Conservation (phyloP, 805 yeast genomes). For the Candida montana region DNA sequence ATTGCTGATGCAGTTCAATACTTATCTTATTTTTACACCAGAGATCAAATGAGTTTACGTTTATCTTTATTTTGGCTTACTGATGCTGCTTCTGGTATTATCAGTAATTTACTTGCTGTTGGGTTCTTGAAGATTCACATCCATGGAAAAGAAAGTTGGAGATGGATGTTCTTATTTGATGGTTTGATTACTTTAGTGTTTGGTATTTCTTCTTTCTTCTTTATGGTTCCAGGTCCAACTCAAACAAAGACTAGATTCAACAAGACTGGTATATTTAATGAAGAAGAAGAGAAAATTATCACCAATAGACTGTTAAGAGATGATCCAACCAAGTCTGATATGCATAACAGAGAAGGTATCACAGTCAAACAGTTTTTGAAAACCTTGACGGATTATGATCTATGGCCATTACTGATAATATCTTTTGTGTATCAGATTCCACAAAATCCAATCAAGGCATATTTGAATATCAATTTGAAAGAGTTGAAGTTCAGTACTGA, state of each 20-base stretch:
- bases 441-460: constrained; percentile 31
- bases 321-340: constrained; percentile 60
- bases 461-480: constrained; percentile 45
- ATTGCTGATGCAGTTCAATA: constrained; percentile 61
- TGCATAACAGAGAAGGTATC: constrained; percentile 56
- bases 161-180: constrained; percentile 61
- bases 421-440: constrained; percentile 41
- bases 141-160: constrained; percentile 42
- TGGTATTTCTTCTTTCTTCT: constrained; percentile 41
- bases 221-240: constrained; percentile 53
- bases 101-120: constrained; percentile 44
- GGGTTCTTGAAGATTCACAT: constrained; percentile 46
- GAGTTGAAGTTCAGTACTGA: constrained; percentile 48
- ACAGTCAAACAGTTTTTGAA: constrained; percentile 33
- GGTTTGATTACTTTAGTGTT: constrained; percentile 51
- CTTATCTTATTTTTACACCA: constrained; percentile 61
- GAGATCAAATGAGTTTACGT: constrained; percentile 52
- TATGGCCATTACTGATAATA: constrained; percentile 49
- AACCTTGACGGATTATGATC: constrained; percentile 42
- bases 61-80: constrained; percentile 58
- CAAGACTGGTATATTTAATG: constrained; percentile 47
- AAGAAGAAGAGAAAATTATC: constrained; percentile 50
- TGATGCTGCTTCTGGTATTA: constrained; percentile 41
- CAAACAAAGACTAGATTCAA: constrained; percentile 46
- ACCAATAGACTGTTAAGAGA: constrained; percentile 56